Evolutionary conservation across 208 protist species (phyloP), one percentile per base, ranked within the genome.

Genomic region (Plasmodiophora brassicae): DNA sequence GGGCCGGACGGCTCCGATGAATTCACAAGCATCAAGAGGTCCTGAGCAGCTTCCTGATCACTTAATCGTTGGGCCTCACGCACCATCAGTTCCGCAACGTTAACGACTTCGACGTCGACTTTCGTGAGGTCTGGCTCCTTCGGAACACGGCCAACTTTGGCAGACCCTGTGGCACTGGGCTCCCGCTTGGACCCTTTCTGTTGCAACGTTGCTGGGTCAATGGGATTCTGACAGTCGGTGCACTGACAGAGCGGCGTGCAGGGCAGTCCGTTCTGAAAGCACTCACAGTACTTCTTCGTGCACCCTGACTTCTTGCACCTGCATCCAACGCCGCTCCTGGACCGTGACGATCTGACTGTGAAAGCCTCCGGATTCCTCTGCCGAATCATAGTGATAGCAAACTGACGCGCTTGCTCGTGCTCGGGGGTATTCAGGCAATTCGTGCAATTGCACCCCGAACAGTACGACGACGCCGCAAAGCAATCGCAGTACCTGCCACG

Each of bases 381-480:
- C 5, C n/a, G 65, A 5, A 78, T 78, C 32, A 5, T 32, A 5
- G 32, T n/a, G n/a, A 78, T 32, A 5, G 65, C 65, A 8, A 5
- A 5, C 14, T 14, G 41, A 32, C 65, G 65, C 5, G 20, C n/a
- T 32, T 78, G 10, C 32, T 78, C 65, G 65, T 32, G 41, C 5
- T 78, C 65, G 65, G 65, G 65, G 5, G 65, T 78, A 38, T 78
- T 78, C 65, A 78, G 32, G 65, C 65, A 78, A 32, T 78, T 78
- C 5, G 5, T 38, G n/a, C 65, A 78, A 78, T 78, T 78, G 65
- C 65, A 78, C 14, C 65, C 65, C 10, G n/a, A 14, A 78, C 65
- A 78, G 65, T 78, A 78, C n/a, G 41, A 38, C 5, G 65, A 78
- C 14, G 65, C 65, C 20, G 65, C 65, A 32, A 78, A 78, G n/a